Conservation (phyloP, 176 grass and related monocot genomes). For the Melocanna baccifera region DNA sequence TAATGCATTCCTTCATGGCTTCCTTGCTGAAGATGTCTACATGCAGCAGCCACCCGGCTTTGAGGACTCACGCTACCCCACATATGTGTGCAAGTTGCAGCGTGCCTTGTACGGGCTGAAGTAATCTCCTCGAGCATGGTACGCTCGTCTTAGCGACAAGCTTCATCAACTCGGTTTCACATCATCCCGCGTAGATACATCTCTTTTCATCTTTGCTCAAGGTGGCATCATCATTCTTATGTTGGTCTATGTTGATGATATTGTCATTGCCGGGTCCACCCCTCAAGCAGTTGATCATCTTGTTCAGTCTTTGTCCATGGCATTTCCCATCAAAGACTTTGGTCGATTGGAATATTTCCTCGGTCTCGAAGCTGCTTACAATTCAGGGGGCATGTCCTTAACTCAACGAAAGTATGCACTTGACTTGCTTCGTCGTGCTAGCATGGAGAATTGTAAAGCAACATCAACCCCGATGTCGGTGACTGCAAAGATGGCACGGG, state of each 20-base stretch:
- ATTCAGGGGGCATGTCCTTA: background rate
- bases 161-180: background rate
- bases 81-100: background rate
- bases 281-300: background rate
- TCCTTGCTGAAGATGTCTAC: background rate
- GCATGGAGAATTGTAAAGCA: background rate
- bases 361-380: background rate
- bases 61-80: background rate
- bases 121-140: background rate
- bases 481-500: rapidly evolving
- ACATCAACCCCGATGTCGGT: background rate
- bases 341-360: background rate
- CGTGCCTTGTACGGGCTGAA: background rate
- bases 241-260: background rate
- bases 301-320: background rate
- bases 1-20: background rate
- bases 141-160: background rate
- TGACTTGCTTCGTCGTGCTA: background rate
- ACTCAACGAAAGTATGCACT: background rate
- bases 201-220: background rate
- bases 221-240: background rate
- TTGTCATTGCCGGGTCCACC: background rate
- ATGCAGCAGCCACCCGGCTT: background rate
- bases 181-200: background rate
- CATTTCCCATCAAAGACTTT: background rate